Evolutionary conservation across 306 rosid genomes (phyloP).

Genomic region (Ziziphus jujuba): DNA sequence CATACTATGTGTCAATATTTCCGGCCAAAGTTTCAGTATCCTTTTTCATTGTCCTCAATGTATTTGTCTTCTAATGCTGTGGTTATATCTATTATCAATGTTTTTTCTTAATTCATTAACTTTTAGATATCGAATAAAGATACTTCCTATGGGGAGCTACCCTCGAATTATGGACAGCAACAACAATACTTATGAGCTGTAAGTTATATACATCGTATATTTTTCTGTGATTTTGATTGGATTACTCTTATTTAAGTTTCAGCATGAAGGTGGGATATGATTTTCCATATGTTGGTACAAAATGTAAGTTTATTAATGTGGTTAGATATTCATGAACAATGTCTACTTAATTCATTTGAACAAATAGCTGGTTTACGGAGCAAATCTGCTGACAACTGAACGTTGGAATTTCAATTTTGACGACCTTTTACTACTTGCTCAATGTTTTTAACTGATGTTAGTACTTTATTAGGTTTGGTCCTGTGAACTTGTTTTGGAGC

Average conservation of each 20-base stretch:
- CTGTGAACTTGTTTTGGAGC: conserved; percentile 98
- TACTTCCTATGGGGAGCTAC: conserved; percentile 96
- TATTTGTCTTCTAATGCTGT: conserved; percentile 1
- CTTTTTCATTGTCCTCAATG: conserved; percentile 10
- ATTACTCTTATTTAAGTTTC: neutral
- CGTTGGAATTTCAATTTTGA: conserved; percentile 7
- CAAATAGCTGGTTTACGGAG: neutral
- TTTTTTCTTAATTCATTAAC: conserved; percentile 37
- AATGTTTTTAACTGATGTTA: conserved; percentile 17
- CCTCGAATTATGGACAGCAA: conserved; percentile 84
- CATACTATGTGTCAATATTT: conserved; percentile 98
- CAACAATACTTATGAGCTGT: conserved; percentile 81
- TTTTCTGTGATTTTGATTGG: neutral
- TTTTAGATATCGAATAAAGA: conserved; percentile 80
- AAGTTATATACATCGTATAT: conserved; percentile 39
- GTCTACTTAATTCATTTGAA: neutral
- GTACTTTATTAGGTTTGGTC: conserved; percentile 73
- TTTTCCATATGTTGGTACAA: neutral
- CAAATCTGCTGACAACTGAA: too few relatives aligned
- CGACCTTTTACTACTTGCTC: conserved; percentile 1
- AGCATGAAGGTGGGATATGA: conserved; percentile 15
- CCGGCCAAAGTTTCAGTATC: conserved; percentile 87
- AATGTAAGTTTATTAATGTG: conserved; percentile 4
- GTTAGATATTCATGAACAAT: neutral
- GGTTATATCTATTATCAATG: neutral